Conservation (phyloP, 495 filamentous ascomycete species). For the Polyplosphaeria fusca region DNA sequence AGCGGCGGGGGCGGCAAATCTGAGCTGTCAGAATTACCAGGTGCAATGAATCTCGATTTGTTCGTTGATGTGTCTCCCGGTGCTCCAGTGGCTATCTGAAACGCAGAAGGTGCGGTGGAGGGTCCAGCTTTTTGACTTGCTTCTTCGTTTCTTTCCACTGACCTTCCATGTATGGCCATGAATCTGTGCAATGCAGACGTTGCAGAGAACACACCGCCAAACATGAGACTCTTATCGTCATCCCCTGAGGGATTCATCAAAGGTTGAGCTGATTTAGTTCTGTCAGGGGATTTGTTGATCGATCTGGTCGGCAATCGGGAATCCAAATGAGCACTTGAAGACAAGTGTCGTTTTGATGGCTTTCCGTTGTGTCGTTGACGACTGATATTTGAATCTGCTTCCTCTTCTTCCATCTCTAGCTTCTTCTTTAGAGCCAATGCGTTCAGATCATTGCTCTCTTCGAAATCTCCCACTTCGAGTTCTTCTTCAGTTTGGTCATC, state of each 20-base stretch:
- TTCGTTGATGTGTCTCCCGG: not conserved
- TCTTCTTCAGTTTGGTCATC: slow-evolving; percentile 49
- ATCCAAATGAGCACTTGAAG: no score
- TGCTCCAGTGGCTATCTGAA: not conserved
- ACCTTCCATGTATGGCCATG: slow-evolving; percentile 28
- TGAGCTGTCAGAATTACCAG: not conserved
- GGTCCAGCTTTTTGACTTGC: not conserved
- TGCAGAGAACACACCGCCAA: slow-evolving; percentile 37
- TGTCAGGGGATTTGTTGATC: no score
- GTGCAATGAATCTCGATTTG: no score
- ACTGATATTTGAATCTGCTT: slow-evolving; percentile 1
- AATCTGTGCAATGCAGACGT: slow-evolving; percentile 33
- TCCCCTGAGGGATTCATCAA: no score
- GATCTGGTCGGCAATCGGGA: no score
- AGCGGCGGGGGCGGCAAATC: not conserved
- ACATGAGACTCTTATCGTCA: slow-evolving; percentile 29
- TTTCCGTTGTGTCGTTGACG: no score
- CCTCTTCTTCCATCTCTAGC: slow-evolving; percentile 33
- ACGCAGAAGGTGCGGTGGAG: not conserved
- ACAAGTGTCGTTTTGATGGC: no score
- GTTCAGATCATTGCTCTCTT: slow-evolving; percentile 27
- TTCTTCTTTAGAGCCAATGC: slow-evolving; percentile 37
- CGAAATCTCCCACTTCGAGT: slow-evolving; percentile 38
- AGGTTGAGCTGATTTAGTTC: no score
- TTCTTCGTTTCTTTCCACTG: not conserved